phyloP scores from a whole-genome alignment of 2,329 filamentous ascomycete species.

The Pseudogymnoascus sp. region DNA sequence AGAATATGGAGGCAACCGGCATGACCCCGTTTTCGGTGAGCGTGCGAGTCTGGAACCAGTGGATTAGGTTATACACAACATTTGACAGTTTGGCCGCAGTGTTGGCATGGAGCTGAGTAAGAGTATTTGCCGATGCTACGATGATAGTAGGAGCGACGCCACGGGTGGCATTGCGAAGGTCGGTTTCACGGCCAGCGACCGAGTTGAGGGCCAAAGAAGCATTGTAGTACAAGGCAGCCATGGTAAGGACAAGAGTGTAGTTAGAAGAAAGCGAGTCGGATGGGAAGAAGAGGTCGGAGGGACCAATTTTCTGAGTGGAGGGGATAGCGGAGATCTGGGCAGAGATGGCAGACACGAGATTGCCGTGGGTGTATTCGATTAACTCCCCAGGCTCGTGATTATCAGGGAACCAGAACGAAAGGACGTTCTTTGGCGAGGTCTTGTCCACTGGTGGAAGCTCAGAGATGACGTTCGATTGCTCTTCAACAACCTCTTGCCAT shows the following conservation, averaged over 20 bases:
- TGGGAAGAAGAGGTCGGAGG: conserved; percentile 75
- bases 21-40: conserved; percentile 66
- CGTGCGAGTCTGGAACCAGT: conserved; percentile 62
- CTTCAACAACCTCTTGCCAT: conserved; percentile 83
- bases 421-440: conserved; percentile 44
- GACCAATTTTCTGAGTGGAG: conserved; percentile 61
- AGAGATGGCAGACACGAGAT: conserved; percentile 80
- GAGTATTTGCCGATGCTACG: conserved; percentile 66
- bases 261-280: conserved; percentile 73
- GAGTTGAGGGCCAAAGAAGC: conserved; percentile 83
- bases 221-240: conserved; percentile 78
- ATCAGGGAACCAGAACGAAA: conserved; percentile 60
- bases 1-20: conserved; percentile 57
- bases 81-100: conserved; percentile 53
- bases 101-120: conserved; percentile 59
- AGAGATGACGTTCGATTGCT: conserved; percentile 48
- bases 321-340: conserved; percentile 72
- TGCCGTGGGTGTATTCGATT: conserved; percentile 72
- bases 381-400: conserved; percentile 54
- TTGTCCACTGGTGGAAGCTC: conserved; percentile 59
- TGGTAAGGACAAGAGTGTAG: conserved; percentile 70
- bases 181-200: conserved; percentile 64
- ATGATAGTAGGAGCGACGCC: conserved; percentile 75
- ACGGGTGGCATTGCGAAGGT: conserved; percentile 65
- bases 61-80: conserved; percentile 57